Percentiles rank a stretch among this genome's conserved stretches.
Evolutionary conservation across 192 early-diverging fungal genomes (phyloP).

Genomic region (Gamsiella multidivaricata): DNA sequence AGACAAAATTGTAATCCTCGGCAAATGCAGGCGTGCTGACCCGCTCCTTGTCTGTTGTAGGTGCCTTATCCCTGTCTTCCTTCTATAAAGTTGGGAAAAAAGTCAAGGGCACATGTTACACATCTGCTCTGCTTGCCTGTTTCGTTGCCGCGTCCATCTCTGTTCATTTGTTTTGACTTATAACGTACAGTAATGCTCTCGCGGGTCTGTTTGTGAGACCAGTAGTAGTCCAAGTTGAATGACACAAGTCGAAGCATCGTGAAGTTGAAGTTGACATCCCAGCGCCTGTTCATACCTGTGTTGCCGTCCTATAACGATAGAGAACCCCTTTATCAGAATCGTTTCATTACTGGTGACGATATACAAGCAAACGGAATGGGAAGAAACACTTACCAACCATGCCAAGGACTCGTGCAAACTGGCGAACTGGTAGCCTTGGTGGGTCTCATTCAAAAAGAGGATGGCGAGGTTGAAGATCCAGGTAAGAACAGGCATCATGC

Average conservation of each 20-base stretch:
- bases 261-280: slow-evolving; percentile 93
- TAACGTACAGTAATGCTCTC: slow-evolving; percentile 24
- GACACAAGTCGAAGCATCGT: slow-evolving; percentile 90
- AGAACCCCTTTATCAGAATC: neutral
- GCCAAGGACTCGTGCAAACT: slow-evolving; percentile 60
- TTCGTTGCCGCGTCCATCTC: neutral
- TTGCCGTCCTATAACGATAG: slow-evolving; percentile 71
- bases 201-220: slow-evolving; percentile 57
- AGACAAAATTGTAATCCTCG: slow-evolving; percentile 80
- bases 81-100: slow-evolving; percentile 50
- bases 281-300: slow-evolving; percentile 79
- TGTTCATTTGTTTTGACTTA: too few relatives aligned
- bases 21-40: slow-evolving; percentile 62
- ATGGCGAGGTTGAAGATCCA: slow-evolving; percentile 88
- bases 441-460: slow-evolving; percentile 84
- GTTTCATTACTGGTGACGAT: too few relatives aligned
- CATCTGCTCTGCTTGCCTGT: slow-evolving; percentile 8
- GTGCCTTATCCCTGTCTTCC: slow-evolving; percentile 40
- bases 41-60: slow-evolving; percentile 68
- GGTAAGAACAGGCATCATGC: slow-evolving; percentile 70
- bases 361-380: too few relatives aligned
- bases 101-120: neutral
- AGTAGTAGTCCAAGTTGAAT: slow-evolving; percentile 95
- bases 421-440: slow-evolving; percentile 77
- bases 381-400: slow-evolving; percentile 65